Conservation (phyloP, 1,139 yeast genomes). For the Keqinozyma sinolaborantium region DNA sequence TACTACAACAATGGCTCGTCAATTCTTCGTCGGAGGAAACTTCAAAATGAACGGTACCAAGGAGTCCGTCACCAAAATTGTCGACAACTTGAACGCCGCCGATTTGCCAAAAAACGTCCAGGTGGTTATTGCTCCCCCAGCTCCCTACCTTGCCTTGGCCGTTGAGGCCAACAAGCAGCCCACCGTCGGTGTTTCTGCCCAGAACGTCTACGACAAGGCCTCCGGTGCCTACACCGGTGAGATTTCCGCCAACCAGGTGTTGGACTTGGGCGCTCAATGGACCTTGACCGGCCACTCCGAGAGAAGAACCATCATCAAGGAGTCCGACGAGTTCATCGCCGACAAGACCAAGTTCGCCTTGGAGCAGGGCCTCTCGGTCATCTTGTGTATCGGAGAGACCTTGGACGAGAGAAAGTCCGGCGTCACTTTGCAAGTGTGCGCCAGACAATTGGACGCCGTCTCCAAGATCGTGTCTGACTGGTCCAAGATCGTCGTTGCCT, state of each 20-base stretch:
- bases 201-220: conserved; percentile 82
- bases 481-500: conserved; percentile 91
- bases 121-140: conserved; percentile 96
- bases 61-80: conserved; percentile 77
- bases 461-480: conserved; percentile 83
- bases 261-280: conserved; percentile 93
- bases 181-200: conserved; percentile 82
- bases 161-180: conserved; percentile 64
- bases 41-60: conserved; percentile 98
- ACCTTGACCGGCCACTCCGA: conserved; percentile 98
- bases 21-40: conserved; percentile 97
- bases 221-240: conserved; percentile 99
- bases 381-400: conserved; percentile 96
- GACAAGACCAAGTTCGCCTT: conserved; percentile 93
- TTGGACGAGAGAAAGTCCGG: conserved; percentile 91
- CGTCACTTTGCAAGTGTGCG: conserved; percentile 80
- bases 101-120: conserved; percentile 72
- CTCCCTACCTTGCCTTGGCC: conserved; percentile 82
- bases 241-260: conserved; percentile 80
- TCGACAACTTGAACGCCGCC: conserved; percentile 78
- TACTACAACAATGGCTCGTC: conserved; percentile 66
- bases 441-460: conserved; percentile 89
- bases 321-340: conserved; percentile 88
- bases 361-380: conserved; percentile 83
- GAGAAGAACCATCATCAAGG: conserved; percentile 93